Base-by-base conservation (phyloP, 2,329 filamentous ascomycete species). In the Diplodia scrobiculata region DNA sequence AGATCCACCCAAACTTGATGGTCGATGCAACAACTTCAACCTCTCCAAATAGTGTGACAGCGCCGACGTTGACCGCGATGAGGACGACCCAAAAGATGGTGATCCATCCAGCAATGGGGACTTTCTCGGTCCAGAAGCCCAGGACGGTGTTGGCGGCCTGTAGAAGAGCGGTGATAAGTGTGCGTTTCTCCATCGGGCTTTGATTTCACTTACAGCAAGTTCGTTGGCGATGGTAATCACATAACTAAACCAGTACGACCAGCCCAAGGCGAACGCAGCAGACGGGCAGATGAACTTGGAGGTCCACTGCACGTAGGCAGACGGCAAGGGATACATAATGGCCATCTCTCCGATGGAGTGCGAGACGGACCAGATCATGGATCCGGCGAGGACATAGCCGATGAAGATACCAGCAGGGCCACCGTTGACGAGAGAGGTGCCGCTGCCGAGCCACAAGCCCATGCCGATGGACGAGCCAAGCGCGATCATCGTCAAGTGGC, bases 1-100 rank as follows among this genome's bases (percentile, higher is more conserved):
- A 77, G 63, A 83, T 81, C 79, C 80, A 82, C 38, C 77, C 74
- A 45, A 82, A 81, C 67, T 83, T 83, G 70, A 82, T 79, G 1
- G 75, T 73, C 6, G 79, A 79, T 41, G 76, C 73, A 5, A 79
- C 67, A 19, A 82, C 80, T 68, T 83, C 81, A 13, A 80, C 77
- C 67, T 83, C 80, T 3, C 77, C 81, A 65, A 82, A 83, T 51
- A 80, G 67, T 7, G 71, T 77, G 51, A 82, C 81, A 1, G 76
- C 79, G 14, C 77, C 75, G 29, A 82, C 67, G 66, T 82, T 82
- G 54, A 77, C 73, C 2, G 70, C 60, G 14, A 79, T 69, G 53
- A 79, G 76, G 34, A 82, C 73, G 3, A 77, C 70, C 70, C 78
- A 75, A 71, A 79, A 81, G 58, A 83, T 80, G 5, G 76, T 76